These are phyloP conservation scores for Suhomyces panamericanus DNA, from an alignment of 1,139 yeast species.

Conservation along the genomic window DNA sequence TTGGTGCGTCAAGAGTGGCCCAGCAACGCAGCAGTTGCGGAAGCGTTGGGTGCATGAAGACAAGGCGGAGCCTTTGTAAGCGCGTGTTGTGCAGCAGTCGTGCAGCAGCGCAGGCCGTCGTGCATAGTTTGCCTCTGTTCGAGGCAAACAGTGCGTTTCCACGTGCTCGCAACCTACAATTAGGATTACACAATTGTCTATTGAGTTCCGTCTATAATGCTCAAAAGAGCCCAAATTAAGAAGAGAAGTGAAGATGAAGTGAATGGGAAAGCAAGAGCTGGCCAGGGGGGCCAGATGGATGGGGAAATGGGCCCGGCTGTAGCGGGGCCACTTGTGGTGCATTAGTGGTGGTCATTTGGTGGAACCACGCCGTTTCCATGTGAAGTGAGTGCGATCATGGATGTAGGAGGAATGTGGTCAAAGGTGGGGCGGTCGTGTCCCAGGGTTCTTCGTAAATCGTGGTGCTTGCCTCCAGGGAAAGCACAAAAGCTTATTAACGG, in stretches of 20 bases:
- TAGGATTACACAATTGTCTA: conserved; percentile 1
- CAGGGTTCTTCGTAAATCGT: conserved; percentile 2
- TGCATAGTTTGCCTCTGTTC: not conserved
- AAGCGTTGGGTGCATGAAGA: not conserved
- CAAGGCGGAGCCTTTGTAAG: not conserved
- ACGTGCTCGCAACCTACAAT: not conserved
- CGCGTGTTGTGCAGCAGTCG: not conserved
- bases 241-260: not conserved
- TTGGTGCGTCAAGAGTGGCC: no score
- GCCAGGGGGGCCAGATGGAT: no score
- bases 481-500: conserved; percentile 1
- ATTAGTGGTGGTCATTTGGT: no score
- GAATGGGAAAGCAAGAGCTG: not conserved
- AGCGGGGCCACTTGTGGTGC: no score
- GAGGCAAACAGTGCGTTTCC: not conserved
- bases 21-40: not conserved
- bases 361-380: no score
- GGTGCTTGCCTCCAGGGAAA: conserved; percentile 1
- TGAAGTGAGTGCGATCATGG: no score
- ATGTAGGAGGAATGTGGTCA: not conserved
- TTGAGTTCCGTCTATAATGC: conserved; percentile 4
- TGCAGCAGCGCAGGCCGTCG: no score
- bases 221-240: not conserved
- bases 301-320: no score
- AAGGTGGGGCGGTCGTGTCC: not conserved